These are phyloP conservation scores for Sambucus nigra DNA, from an alignment of 129 eudicot genomes.

Conservation along the genomic window DNA sequence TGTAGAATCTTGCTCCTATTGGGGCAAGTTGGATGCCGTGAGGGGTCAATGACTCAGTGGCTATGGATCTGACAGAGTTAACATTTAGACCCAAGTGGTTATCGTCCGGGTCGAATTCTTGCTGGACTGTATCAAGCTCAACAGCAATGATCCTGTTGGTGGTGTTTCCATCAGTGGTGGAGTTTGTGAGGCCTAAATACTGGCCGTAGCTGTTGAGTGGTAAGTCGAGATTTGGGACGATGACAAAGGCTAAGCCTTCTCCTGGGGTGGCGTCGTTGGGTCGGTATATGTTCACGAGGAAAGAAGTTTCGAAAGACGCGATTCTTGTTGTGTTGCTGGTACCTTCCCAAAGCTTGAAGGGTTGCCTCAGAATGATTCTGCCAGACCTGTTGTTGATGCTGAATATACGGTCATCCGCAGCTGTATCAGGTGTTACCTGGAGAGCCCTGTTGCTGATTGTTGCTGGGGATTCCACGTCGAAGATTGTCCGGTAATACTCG, in stretches of 20 bases:
- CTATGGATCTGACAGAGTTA: constrained; percentile 35
- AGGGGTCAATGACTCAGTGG: constrained; percentile 5
- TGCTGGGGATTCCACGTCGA: constrained; percentile 4
- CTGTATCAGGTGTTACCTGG: constrained; percentile 62
- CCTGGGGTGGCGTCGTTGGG: constrained; percentile 12
- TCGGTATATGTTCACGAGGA: constrained; percentile 40
- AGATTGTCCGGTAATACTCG: background rate
- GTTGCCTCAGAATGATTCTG: constrained; percentile 20
- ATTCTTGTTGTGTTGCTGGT: background rate
- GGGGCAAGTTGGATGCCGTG: constrained; percentile 37
- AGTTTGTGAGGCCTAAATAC: constrained; percentile 64
- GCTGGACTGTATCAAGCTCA: constrained; percentile 61
- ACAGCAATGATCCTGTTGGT: constrained; percentile 52
- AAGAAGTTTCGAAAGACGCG: constrained; percentile 59
- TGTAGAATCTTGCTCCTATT: constrained; percentile 7
- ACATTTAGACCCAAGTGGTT: constrained; percentile 64
- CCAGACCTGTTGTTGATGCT: constrained; percentile 28
- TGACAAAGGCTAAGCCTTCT: constrained; percentile 64
- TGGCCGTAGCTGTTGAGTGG: constrained; percentile 46
- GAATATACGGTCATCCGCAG: constrained; percentile 5
- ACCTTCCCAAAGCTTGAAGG: constrained; percentile 40
- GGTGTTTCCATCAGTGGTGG: constrained; percentile 27
- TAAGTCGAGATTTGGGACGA: constrained; percentile 29
- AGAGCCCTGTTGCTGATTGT: constrained; percentile 29
- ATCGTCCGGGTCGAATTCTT: constrained; percentile 48